phyloP scores from a whole-genome alignment of 768 basidiomycete species.

The Boletus sp. region DNA sequence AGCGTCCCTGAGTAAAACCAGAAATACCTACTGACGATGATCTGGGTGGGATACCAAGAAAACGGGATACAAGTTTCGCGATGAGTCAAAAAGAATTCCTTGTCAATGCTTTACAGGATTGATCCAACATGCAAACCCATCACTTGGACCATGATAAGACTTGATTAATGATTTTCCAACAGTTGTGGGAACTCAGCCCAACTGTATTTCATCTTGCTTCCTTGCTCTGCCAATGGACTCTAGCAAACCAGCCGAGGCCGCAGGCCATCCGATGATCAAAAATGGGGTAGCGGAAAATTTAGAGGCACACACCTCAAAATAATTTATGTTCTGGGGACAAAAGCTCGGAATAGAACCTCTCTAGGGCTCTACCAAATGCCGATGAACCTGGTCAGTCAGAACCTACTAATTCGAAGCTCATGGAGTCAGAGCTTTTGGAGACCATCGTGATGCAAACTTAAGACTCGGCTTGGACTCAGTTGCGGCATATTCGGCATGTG shows the following conservation, averaged over 20 bases:
- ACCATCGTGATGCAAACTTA: background rate
- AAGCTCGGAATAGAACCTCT: background rate
- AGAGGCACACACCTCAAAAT: background rate
- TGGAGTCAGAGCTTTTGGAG: background rate
- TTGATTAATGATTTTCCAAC: background rate
- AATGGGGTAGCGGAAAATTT: background rate
- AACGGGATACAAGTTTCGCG: background rate
- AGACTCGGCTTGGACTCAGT: no score
- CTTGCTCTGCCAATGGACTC: background rate
- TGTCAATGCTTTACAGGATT: background rate
- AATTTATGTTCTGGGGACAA: background rate
- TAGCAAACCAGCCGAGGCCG: background rate
- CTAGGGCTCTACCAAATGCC: background rate
- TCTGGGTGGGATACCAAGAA: background rate
- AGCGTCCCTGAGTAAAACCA: background rate
- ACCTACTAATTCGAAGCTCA: background rate
- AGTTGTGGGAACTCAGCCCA: background rate
- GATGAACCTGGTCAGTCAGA: background rate
- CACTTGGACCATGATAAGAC: background rate
- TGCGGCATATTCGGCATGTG: no score
- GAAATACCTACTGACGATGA: background rate
- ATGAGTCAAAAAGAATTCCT: background rate
- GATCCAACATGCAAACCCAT: background rate
- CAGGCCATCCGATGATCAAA: background rate
- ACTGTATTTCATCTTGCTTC: background rate